Conservation (phyloP, 768 basidiomycete genomes). For the Lentinula guzmanii region DNA sequence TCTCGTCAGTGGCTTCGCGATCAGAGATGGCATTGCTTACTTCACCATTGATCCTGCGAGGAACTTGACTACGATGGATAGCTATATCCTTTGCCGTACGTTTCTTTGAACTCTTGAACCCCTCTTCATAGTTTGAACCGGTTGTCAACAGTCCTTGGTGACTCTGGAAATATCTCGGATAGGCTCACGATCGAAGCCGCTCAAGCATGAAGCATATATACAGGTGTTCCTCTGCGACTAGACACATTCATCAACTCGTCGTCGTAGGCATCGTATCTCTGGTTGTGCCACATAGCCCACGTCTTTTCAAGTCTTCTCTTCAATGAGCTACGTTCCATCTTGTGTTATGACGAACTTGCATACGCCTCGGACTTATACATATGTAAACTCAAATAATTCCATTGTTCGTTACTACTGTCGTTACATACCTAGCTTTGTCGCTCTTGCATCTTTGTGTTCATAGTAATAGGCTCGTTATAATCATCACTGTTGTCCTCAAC, state of each 20-base stretch:
- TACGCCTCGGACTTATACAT: neutral
- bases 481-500: neutral
- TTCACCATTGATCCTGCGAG: slow-evolving; percentile 27
- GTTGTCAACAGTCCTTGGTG: slow-evolving; percentile 34
- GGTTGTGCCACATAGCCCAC: too few species aligned
- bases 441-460: neutral
- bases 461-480: neutral
- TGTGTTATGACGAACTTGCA: neutral
- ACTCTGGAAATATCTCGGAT: slow-evolving; percentile 33
- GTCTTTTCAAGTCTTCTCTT: neutral
- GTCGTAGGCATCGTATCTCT: too few species aligned
- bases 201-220: neutral
- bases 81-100: slow-evolving; percentile 40
- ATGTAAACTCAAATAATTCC: neutral
- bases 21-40: slow-evolving; percentile 29
- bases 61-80: slow-evolving; percentile 16
- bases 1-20: slow-evolving; percentile 33
- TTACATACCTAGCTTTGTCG: slow-evolving; percentile 2
- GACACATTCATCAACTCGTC: too few species aligned
- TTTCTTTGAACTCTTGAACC: slow-evolving; percentile 15
- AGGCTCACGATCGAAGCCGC: slow-evolving; percentile 11
- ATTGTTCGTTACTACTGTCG: neutral
- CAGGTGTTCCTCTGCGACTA: too few species aligned
- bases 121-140: neutral
- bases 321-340: neutral